These are phyloP conservation scores for Opeltia flavorubescens DNA, from an alignment of 495 filamentous ascomycete genomes.

Conservation along the genomic window DNA sequence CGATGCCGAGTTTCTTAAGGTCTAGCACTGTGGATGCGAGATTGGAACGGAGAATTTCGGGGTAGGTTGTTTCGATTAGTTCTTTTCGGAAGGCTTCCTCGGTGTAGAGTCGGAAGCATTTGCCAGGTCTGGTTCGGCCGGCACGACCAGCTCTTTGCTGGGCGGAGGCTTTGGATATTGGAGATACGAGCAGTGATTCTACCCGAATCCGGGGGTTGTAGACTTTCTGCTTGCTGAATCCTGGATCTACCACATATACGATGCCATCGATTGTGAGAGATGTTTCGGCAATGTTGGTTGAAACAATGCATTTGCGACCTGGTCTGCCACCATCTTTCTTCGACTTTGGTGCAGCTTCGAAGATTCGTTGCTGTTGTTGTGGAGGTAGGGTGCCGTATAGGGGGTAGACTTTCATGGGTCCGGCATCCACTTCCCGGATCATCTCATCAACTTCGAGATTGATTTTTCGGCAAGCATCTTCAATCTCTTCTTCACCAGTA, in stretches of 20 bases:
- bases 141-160: conserved; percentile 97
- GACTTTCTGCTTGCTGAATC: conserved; percentile 99
- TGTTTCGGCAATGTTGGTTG: conserved; percentile 97
- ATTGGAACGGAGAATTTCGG: conserved; percentile 90
- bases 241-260: conserved; percentile 96
- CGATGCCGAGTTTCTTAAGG: conserved; percentile 90
- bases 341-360: conserved; percentile 71
- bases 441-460: conserved; percentile 81
- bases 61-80: conserved; percentile 90
- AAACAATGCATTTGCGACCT: conserved; percentile 88
- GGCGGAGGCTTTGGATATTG: conserved; percentile 96
- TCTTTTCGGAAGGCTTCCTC: conserved; percentile 96
- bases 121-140: conserved; percentile 92
- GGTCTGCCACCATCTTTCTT: conserved; percentile 61
- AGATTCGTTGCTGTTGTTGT: conserved; percentile 84
- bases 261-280: conserved; percentile 97
- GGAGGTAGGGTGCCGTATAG: conserved; percentile 92
- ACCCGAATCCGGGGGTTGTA: conserved; percentile 96
- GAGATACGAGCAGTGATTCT: conserved; percentile 87
- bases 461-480: conserved; percentile 89
- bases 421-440: conserved; percentile 75
- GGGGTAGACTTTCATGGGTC: conserved; percentile 79
- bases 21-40: conserved; percentile 88
- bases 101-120: conserved; percentile 95
- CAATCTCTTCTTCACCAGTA: conserved; percentile 98